phyloP scores from a whole-genome alignment of 2,329 filamentous ascomycete genomes.

The Colletotrichum incanum region DNA sequence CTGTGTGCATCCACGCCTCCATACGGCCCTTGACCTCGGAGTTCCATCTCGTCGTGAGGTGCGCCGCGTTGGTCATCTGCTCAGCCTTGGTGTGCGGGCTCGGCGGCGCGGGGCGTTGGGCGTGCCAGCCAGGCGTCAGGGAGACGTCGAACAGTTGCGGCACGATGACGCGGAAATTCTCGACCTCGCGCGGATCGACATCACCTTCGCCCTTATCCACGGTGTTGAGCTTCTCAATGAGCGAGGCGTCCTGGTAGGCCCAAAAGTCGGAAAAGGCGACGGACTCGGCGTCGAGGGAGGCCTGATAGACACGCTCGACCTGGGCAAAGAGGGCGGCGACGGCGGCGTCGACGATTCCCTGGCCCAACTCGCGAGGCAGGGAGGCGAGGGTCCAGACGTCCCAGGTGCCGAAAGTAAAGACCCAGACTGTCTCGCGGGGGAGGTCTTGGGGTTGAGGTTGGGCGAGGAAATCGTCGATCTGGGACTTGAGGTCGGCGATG shows the following conservation, averaged over 20 bases:
- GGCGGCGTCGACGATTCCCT: constrained; percentile 55
- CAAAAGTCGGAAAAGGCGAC: constrained; percentile 63
- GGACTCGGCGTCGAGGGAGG: constrained; percentile 58
- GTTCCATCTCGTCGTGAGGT: constrained; percentile 68
- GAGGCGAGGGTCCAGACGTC: constrained; percentile 68
- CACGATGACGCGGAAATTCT: constrained; percentile 66
- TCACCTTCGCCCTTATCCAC: not conserved
- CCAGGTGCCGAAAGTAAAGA: constrained; percentile 70
- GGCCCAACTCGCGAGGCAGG: constrained; percentile 58
- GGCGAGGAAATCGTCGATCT: constrained; percentile 63
- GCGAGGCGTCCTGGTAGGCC: constrained; percentile 47
- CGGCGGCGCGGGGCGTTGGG: constrained; percentile 59
- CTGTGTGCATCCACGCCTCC: constrained; percentile 60
- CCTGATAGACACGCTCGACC: constrained; percentile 63
- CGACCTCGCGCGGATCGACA: constrained; percentile 48
- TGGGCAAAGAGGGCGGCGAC: constrained; percentile 60
- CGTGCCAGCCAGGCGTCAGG: constrained; percentile 67
- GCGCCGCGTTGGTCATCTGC: constrained; percentile 69
- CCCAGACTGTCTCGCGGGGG: constrained; percentile 66
- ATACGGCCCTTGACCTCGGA: constrained; percentile 57
- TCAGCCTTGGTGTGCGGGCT: constrained; percentile 64
- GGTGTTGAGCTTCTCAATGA: constrained; percentile 44
- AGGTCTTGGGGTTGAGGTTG: constrained; percentile 51
- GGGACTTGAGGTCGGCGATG: constrained; percentile 60
- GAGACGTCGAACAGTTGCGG: constrained; percentile 69